Base-by-base conservation (phyloP, 2,329 filamentous ascomycete species). In the Fusarium buxicola region DNA sequence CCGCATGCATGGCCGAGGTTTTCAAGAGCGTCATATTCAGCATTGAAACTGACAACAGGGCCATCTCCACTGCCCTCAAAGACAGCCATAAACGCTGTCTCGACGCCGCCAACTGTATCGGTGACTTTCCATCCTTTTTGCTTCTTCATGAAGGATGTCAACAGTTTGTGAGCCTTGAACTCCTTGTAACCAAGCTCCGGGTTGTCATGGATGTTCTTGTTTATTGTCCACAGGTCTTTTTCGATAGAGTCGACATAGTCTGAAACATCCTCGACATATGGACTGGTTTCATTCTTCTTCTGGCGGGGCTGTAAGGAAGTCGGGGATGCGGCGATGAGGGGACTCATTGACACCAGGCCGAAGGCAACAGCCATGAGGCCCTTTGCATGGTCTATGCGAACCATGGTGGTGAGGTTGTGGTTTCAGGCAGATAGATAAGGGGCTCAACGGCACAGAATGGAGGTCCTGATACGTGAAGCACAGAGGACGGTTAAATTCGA, bases 171-270 rank as follows among this genome's bases (percentile, higher is more conserved):
- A 0, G 80, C 80, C 15, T 77, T 76, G 39, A 72, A 69, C 60
- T 82, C 80, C 32, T 80, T 72, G 55, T 75, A 81, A 0, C 75
- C 76, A 1, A 81, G 70, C 63, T 82, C 80, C 0, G 80, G 80
- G 36, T 81, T 74, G 39, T 78, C 76, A 56, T 80, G 78, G 16
- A 82, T 79, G 30, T 76, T 66, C n/a, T 77, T 74, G 55, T 76
- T 79, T 54, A 81, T 71, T 5, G 55, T 49, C 65, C 65, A 68
- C 3, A 68, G 60, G 9, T 68, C 59, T 4, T 64, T 51, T 10
- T 63, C 53, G 0, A 67, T 38, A 2, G 64, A 67, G 15, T 67
- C 61, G 3, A 68, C 46, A 10, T 60, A 66, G 1, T 62, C 47
- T 7, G 63, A 66, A 24, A 65, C 63, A 7, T 21, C 12, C 0